phyloP scores from a whole-genome alignment of 208 protist species.

The Leishmania lainsoni region DNA sequence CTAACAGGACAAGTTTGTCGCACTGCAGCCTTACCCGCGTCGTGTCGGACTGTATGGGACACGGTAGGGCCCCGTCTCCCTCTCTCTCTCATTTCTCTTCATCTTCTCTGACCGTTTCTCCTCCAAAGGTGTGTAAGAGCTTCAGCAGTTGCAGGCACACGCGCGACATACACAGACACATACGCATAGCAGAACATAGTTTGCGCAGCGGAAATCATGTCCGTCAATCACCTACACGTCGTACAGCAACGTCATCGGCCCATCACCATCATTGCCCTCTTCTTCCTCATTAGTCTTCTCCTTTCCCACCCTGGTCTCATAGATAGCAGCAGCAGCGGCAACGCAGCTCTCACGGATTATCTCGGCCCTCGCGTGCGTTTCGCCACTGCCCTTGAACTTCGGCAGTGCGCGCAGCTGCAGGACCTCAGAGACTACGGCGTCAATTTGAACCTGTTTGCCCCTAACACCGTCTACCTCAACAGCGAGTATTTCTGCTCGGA shows the following conservation, averaged over 20 bases:
- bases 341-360: neutral
- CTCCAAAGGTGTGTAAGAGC: neutral
- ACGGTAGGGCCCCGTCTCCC: neutral
- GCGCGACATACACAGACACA: neutral
- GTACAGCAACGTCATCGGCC: neutral
- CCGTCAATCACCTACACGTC: neutral
- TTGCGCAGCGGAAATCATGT: neutral
- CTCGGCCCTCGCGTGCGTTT: neutral
- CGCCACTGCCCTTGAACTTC: neutral
- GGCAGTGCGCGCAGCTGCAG: slow-evolving; percentile 19
- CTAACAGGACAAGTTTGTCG: neutral
- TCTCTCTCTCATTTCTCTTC: too few relatives aligned
- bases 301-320: neutral
- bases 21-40: neutral
- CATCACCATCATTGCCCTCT: neutral
- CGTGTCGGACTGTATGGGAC: neutral
- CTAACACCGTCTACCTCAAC: slow-evolving; percentile 15
- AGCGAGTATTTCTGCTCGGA: slow-evolving; percentile 38
- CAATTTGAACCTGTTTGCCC: slow-evolving; percentile 14
- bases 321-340: too few relatives aligned
- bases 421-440: slow-evolving; percentile 26
- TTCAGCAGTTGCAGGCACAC: neutral
- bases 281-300: neutral
- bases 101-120: neutral
- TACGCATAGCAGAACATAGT: neutral